Percentiles rank a stretch among this genome's conserved stretches.
Conservation (phyloP, 768 basidiomycete species). For the Pleurotus citrinopileatus region DNA sequence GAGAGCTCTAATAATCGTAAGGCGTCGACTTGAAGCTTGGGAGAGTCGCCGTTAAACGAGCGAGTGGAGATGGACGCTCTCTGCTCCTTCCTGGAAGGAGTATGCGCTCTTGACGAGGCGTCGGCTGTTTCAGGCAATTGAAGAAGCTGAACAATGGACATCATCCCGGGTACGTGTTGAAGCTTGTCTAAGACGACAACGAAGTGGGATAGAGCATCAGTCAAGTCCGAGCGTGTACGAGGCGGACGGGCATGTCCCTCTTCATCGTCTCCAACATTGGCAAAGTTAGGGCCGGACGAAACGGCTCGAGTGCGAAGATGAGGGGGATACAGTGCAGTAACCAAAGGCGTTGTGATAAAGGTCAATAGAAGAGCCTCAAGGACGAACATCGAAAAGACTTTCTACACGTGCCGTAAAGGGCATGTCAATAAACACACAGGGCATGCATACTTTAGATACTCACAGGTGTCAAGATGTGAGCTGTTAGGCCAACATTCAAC, state of each 20-base stretch:
- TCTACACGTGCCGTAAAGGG: conserved; percentile 21
- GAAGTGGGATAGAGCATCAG: conserved; percentile 54
- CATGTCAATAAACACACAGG: background rate
- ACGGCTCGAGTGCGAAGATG: conserved; percentile 49
- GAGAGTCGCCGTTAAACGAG: conserved; percentile 13
- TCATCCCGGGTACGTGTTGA: conserved; percentile 85
- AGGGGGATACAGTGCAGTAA: conserved; percentile 64
- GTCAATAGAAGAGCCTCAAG: conserved; percentile 81
- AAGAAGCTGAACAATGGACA: conserved; percentile 86
- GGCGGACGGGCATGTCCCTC: conserved; percentile 15
- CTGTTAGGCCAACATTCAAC: conserved; percentile 87
- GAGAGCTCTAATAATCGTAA: conserved; percentile 84
- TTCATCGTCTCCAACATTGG: conserved; percentile 40
- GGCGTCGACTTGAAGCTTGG: conserved; percentile 46
- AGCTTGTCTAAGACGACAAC: conserved; percentile 87
- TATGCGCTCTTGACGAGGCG: conserved; percentile 17
- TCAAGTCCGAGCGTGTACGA: conserved; percentile 6
- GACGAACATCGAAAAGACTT: conserved; percentile 95
- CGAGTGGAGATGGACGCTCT: conserved; percentile 11
- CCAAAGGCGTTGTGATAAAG: conserved; percentile 81
- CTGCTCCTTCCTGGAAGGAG: conserved; percentile 2
- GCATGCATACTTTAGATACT: conserved; percentile 2
- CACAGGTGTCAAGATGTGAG: conserved; percentile 68
- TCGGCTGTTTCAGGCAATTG: conserved; percentile 32
- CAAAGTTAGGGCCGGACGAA: conserved; percentile 44